Base-by-base conservation (phyloP, 108 stramenopile genomes). In the Seminavis robusta region DNA sequence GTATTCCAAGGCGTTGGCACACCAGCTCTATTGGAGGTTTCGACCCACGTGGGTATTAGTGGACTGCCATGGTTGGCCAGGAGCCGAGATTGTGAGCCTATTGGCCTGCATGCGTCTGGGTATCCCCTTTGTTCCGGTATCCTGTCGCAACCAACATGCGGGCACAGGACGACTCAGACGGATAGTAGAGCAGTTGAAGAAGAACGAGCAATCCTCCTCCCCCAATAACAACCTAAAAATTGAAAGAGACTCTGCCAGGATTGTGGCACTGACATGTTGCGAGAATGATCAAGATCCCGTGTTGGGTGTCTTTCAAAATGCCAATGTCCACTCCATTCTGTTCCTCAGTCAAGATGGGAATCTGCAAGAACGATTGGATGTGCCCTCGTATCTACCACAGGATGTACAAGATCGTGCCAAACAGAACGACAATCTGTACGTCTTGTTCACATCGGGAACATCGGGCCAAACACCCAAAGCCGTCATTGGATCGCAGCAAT, bases 211-310 rank as follows among this genome's bases (percentile, higher is more conserved):
- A 59, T 6, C 16, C n/a, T n/a, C 8, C 44, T 7, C n/a, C n/a
- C n/a, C 44, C 17, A 17, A 10, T 8, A 7, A 45, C 44, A 45
- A 45, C 51, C 16, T 2, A 11, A 27, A 23, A 52, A 2, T 6
- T 37, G 10, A 37, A 34, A 4, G 17, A 19, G 33, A 52, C 3
- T 30, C 51, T 10, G 26, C 29, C 47, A 42, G 40, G 15, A 33
- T 74, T 6, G 65, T 63, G 15, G 74, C 74, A 26, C 25, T 75
- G 0, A 56, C 55, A 23, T 28, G 59, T 3, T 68, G 67, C 29
- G 63, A 75, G 19, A 55, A 69, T 49, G 74, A 75, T 63, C 57
- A 28, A 30, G 74, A 75, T 41, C 74, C 74, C 9, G 59, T 69
- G 15, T 36, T 75, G 23, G 24, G 40, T 9, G 52, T 55, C 20